These are phyloP conservation scores for Tylopilus subfusipes DNA, from an alignment of 768 basidiomycete genomes.

Conservation along the genomic window DNA sequence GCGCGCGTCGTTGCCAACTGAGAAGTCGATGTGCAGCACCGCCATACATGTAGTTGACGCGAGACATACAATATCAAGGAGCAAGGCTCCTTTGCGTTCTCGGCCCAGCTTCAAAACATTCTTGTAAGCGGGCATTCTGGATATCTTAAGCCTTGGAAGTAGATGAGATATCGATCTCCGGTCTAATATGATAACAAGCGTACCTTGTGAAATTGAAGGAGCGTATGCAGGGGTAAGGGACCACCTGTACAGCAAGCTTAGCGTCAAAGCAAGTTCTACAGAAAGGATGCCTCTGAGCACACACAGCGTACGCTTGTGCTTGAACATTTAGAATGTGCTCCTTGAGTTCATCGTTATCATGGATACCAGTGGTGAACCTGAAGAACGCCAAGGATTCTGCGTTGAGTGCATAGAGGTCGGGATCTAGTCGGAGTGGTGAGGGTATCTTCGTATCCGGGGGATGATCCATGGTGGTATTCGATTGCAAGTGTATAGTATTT, in stretches of 20 bases:
- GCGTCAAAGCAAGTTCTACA: background rate
- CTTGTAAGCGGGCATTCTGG: conserved; percentile 18
- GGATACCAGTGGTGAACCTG: conserved; percentile 28
- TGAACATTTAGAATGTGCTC: conserved; percentile 35
- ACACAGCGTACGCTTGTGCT: conserved; percentile 31
- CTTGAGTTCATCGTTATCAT: conserved; percentile 29
- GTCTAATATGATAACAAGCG: background rate
- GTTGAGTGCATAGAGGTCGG: conserved; percentile 14
- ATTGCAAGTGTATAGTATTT: too few species aligned
- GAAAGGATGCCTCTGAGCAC: background rate
- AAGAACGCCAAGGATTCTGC: conserved; percentile 24
- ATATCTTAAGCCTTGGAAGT: conserved; percentile 20
- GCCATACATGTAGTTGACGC: background rate
- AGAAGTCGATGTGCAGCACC: background rate
- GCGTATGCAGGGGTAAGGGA: conserved; percentile 24
- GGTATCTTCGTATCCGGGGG: background rate
- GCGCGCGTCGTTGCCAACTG: conserved; percentile 42
- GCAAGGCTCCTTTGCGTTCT: conserved; percentile 34
- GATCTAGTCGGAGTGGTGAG: conserved; percentile 10
- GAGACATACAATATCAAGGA: conserved; percentile 41
- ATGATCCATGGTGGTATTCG: background rate
- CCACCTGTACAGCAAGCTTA: conserved; percentile 11
- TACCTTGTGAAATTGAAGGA: conserved; percentile 19
- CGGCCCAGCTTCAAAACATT: conserved; percentile 35
- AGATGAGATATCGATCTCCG: background rate